Evolutionary conservation across 2,329 filamentous ascomycete genomes (phyloP).

Genomic region (Aspergillaceae sp.): DNA sequence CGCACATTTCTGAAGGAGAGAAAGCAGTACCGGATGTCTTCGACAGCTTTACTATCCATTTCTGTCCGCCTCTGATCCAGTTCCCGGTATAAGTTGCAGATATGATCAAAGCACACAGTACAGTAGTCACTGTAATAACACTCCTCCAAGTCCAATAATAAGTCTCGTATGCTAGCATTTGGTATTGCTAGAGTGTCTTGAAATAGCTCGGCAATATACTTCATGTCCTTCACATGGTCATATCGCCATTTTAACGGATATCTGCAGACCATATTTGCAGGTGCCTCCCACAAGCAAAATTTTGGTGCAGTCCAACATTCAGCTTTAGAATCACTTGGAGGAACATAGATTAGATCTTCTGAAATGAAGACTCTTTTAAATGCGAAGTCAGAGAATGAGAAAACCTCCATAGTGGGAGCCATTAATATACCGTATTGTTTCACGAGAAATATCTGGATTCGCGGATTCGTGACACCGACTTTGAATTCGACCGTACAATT

Average conservation of each 20-base stretch:
- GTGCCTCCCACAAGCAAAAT: conserved; percentile 3
- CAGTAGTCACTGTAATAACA: not conserved
- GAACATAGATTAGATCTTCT: not conserved
- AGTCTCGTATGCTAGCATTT: conserved; percentile 1
- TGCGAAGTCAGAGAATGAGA: not conserved
- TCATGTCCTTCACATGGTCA: not conserved
- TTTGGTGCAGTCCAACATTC: not conserved
- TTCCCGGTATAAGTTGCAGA: conserved; percentile 3
- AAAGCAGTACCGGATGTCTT: not conserved
- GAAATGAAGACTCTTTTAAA: not conserved
- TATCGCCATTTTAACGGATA: conserved; percentile 1
- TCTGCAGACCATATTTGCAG: conserved; percentile 1
- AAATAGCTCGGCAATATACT: conserved; percentile 1
- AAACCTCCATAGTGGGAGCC: not conserved
- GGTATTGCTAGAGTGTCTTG: conserved; percentile 1
- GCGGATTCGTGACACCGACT: conserved; percentile 2
- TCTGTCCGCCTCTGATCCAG: not conserved
- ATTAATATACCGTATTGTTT: not conserved
- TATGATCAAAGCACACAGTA: not conserved
- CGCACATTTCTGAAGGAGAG: not conserved
- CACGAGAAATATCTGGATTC: not conserved
- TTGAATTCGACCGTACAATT: conserved; percentile 5
- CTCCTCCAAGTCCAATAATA: conserved; percentile 1
- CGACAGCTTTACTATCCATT: not conserved
- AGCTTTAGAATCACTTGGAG: not conserved